Evolutionary conservation across 768 basidiomycete species (phyloP).

Genomic region (Psilocybe subaeruginosa): DNA sequence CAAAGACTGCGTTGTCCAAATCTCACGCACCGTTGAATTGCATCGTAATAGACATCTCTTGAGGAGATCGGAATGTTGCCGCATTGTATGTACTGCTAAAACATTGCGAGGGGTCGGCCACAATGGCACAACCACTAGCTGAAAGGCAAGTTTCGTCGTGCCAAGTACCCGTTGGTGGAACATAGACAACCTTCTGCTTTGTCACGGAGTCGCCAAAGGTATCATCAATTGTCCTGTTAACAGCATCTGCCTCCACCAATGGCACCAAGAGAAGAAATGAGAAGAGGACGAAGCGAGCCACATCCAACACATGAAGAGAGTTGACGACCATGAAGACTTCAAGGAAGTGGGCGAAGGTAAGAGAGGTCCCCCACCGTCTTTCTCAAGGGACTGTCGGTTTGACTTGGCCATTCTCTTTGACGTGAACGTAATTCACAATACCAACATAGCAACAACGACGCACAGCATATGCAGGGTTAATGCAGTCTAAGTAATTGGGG

Average conservation of each 20-base stretch:
- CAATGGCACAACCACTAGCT: conserved; percentile 24
- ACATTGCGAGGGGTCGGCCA: conserved; percentile 21
- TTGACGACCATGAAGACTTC: no score
- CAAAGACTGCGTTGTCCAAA: neutral
- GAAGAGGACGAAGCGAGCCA: no score
- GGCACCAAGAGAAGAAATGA: neutral
- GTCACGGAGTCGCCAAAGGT: conserved; percentile 33
- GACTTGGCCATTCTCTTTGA: no score
- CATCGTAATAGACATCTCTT: conserved; percentile 27
- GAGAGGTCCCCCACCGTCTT: no score
- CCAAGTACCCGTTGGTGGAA: conserved; percentile 29
- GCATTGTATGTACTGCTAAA: conserved; percentile 33
- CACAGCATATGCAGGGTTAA: no score
- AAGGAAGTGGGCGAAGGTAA: no score
- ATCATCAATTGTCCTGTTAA: conserved; percentile 40
- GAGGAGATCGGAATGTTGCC: conserved; percentile 31
- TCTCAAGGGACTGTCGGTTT: no score
- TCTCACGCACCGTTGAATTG: conserved; percentile 26
- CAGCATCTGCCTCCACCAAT: conserved; percentile 17
- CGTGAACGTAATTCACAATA: no score
- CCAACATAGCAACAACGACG: no score
- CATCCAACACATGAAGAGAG: no score
- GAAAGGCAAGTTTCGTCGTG: conserved; percentile 20
- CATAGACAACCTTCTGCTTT: conserved; percentile 24
- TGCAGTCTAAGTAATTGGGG: no score